Conservation (phyloP, 148 eudicot species). For the Vaccinium vitisidaea region DNA sequence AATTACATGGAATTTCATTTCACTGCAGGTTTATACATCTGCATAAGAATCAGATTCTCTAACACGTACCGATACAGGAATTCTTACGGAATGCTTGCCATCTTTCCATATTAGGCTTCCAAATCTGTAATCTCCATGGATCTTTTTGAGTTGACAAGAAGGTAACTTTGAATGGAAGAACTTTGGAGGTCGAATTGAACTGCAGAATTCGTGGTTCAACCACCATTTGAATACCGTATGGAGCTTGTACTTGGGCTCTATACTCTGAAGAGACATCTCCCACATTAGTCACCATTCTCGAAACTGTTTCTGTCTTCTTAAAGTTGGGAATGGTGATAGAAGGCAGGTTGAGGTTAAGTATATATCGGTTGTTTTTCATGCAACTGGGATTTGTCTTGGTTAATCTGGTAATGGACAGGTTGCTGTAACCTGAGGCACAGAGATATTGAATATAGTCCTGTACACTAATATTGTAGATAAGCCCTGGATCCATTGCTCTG, state of each 20-base stretch:
- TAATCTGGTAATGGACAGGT: constrained; percentile 13
- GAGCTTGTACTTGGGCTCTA: constrained; percentile 1
- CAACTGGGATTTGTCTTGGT: background rate
- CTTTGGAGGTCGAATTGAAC: constrained; percentile 13
- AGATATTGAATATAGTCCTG: constrained; percentile 37
- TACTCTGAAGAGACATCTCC: constrained; percentile 9
- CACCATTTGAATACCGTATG: constrained; percentile 9
- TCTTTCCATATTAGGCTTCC: constrained; percentile 15
- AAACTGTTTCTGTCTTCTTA: constrained; percentile 10
- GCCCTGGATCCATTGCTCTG: constrained; percentile 41
- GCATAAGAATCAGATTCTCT: constrained; percentile 10
- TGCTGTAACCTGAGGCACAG: constrained; percentile 35
- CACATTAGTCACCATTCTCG: constrained; percentile 10
- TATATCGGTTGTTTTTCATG: background rate
- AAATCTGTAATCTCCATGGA: constrained; percentile 4
- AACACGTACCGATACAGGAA: constrained; percentile 1
- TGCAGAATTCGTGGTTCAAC: constrained; percentile 7
- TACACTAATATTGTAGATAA: constrained; percentile 31
- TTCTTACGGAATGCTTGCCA: constrained; percentile 13
- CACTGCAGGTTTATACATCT: constrained; percentile 5
- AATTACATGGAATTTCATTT: background rate
- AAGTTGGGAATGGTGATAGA: constrained; percentile 17
- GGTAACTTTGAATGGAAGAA: constrained; percentile 7
- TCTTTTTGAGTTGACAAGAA: constrained; percentile 5
- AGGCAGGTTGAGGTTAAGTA: constrained; percentile 16